phyloP scores from a whole-genome alignment of 139 green algal genomes.

The Trebouxia sp. region DNA sequence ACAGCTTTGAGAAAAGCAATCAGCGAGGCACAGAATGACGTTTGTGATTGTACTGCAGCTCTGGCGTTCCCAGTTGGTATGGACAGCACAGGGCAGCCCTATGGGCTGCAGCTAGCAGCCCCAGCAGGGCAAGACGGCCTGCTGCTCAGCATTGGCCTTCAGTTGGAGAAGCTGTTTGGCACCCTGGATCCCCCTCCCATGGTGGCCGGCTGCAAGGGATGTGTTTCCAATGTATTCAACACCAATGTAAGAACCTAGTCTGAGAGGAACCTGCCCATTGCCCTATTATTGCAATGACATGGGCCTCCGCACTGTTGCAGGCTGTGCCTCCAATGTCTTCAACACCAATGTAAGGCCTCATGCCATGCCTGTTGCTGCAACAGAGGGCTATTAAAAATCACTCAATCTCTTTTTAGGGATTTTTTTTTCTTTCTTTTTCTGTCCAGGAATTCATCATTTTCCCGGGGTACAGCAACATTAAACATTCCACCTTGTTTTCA shows the following conservation, averaged over 20 bases:
- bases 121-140: slow-evolving; percentile 16
- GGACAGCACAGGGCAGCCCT: slow-evolving; percentile 1
- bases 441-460: too few relatives aligned
- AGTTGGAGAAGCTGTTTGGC: slow-evolving; percentile 32
- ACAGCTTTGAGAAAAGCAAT: too few relatives aligned
- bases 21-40: too few relatives aligned
- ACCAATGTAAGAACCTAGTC: too few relatives aligned
- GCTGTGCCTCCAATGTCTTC: slow-evolving; percentile 14
- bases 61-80: slow-evolving; percentile 27
- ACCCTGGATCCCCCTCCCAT: neutral
- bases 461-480: too few relatives aligned
- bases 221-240: neutral
- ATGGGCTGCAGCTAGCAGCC: neutral
- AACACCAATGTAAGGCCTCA: neutral
- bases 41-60: slow-evolving; percentile 5
- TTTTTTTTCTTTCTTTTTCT: neutral
- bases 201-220: neutral
- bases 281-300: too few relatives aligned
- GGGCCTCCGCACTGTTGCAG: too few relatives aligned
- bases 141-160: slow-evolving; percentile 10
- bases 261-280: too few relatives aligned
- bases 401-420: neutral
- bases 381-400: neutral
- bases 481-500: too few relatives aligned
- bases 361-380: neutral